These are phyloP conservation scores for Lactarius hatsudake DNA, from an alignment of 768 basidiomycete species.

Conservation along the genomic window DNA sequence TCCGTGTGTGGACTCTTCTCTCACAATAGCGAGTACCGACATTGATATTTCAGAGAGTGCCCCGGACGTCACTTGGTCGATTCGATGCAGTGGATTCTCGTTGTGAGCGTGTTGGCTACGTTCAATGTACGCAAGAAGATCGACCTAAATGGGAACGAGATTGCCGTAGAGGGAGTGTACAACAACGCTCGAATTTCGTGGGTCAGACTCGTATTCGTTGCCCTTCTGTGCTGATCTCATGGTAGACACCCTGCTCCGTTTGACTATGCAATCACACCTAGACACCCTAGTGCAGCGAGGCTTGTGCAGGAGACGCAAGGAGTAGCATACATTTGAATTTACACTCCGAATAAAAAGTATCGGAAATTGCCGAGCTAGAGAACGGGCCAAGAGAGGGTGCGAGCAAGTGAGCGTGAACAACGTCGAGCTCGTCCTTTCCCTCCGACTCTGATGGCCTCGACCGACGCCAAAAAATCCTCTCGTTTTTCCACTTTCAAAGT, in stretches of 20 bases:
- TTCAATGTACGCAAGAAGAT: slow-evolving; percentile 12
- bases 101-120: slow-evolving; percentile 11
- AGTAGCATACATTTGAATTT: background rate
- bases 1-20: background rate
- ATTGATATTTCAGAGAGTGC: slow-evolving; percentile 17
- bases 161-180: background rate
- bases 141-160: slow-evolving; percentile 13
- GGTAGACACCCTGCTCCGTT: slow-evolving; percentile 9
- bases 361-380: background rate
- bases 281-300: background rate
- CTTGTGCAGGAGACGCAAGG: background rate
- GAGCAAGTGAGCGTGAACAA: too few relatives aligned
- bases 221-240: background rate
- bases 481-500: slow-evolving; percentile 28
- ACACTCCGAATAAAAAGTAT: slow-evolving; percentile 13
- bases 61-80: slow-evolving; percentile 28
- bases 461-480: slow-evolving; percentile 16
- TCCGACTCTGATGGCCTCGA: slow-evolving; percentile 17
- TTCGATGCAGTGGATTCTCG: slow-evolving; percentile 23
- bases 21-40: background rate
- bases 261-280: background rate
- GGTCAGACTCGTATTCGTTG: background rate
- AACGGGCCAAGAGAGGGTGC: too few relatives aligned
- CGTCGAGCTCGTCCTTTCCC: background rate
- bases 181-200: slow-evolving; percentile 4